A percentile compares a stretch with the other conserved stretches of the same genome.
phyloP scores from a whole-genome alignment of 208 protist species.

The Trypanosoma cruzi region DNA sequence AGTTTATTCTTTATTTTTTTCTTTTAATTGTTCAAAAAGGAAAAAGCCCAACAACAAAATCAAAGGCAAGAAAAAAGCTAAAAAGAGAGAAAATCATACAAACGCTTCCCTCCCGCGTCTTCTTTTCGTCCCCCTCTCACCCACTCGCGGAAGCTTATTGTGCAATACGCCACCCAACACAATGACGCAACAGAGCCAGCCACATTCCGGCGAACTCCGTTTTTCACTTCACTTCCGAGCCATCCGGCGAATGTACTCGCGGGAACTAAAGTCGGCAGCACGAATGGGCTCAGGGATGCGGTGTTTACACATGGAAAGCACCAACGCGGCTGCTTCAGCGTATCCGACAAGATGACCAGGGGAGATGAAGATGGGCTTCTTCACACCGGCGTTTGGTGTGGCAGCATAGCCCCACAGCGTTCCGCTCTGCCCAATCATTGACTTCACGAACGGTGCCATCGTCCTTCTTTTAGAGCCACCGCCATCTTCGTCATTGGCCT shows the following conservation, averaged over 20 bases:
- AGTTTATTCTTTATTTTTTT: too few species aligned
- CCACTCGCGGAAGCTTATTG: too few species aligned
- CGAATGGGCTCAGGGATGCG: conserved; percentile 94
- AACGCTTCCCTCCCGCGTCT: too few species aligned
- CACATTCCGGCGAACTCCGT: not conserved
- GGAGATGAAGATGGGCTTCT: conserved; percentile 93
- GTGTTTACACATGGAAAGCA: conserved; percentile 44
- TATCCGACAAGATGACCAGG: conserved; percentile 91
- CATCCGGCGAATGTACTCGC: conserved; percentile 69
- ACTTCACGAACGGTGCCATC: not conserved
- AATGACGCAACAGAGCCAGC: not conserved
- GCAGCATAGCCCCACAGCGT: conserved; percentile 65
- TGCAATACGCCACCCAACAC: too few species aligned
- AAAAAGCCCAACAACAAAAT: too few species aligned
- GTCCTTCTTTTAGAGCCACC: not conserved
- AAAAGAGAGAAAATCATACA: too few species aligned
- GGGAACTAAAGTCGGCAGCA: conserved; percentile 89
- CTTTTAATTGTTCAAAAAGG: too few species aligned
- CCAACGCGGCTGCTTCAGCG: conserved; percentile 57
- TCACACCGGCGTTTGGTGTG: conserved; percentile 33
- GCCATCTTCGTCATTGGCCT: not conserved
- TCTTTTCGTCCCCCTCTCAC: too few species aligned
- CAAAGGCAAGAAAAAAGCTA: too few species aligned
- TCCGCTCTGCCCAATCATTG: conserved; percentile 31
- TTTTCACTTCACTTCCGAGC: not conserved